Evolutionary conservation across 352 stramenopile species (phyloP).

Genomic region (Phytophthora crassamura): DNA sequence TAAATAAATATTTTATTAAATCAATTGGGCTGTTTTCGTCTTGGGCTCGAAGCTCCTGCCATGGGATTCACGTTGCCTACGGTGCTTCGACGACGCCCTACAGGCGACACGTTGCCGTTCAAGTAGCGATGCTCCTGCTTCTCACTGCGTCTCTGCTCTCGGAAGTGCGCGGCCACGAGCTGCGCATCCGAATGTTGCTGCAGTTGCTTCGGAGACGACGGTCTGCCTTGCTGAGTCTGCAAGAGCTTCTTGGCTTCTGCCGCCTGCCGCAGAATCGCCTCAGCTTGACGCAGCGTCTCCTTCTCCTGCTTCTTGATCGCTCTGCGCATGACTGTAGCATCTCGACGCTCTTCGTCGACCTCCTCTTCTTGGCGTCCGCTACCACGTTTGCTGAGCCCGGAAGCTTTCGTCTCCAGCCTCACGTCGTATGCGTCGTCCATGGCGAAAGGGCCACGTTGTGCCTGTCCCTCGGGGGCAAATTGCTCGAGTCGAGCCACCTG

Average conservation of each 20-base stretch:
- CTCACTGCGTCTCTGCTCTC: conserved; percentile 46
- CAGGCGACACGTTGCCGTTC: conserved; percentile 29
- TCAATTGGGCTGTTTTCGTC: conserved; percentile 18
- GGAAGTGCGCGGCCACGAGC: conserved; percentile 52
- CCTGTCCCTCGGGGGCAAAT: conserved; percentile 41
- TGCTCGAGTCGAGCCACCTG: conserved; percentile 43
- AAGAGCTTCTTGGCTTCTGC: conserved; percentile 21
- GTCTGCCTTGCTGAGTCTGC: conserved; percentile 12
- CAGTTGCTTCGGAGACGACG: conserved; percentile 4
- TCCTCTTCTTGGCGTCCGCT: conserved; percentile 25
- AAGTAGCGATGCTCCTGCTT: conserved; percentile 45
- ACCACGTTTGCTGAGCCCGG: not conserved
- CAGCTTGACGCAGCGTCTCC: conserved; percentile 57
- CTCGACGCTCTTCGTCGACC: conserved; percentile 22
- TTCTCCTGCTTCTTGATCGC: conserved; percentile 55
- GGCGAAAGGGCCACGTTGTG: conserved; percentile 7
- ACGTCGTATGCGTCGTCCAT: conserved; percentile 3
- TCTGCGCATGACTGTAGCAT: conserved; percentile 24
- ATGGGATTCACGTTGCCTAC: not conserved
- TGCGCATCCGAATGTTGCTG: conserved; percentile 32
- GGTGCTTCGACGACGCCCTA: conserved; percentile 10
- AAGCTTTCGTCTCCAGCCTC: not conserved
- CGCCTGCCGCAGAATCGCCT: conserved; percentile 43
- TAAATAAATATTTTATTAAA: conserved; percentile 35
- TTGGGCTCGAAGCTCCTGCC: conserved; percentile 12